These are phyloP conservation scores for Wickerhamomyces sp. DNA, from an alignment of 1,139 yeast species.

Conservation along the genomic window DNA sequence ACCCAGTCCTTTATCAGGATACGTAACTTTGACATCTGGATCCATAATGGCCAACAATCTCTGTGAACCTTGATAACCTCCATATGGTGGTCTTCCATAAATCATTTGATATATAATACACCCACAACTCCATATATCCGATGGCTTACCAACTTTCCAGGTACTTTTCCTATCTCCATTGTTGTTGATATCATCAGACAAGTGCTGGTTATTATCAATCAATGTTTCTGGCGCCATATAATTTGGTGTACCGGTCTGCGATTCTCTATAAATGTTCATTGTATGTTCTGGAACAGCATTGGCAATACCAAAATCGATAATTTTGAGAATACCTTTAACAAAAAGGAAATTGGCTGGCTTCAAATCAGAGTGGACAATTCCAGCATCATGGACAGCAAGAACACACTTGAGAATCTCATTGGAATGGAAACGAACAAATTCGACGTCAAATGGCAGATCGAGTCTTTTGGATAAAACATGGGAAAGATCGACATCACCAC, in stretches of 20 bases:
- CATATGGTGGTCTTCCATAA: conserved; percentile 91
- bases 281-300: conserved; percentile 93
- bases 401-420: conserved; percentile 81
- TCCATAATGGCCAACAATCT: conserved; percentile 82
- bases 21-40: conserved; percentile 73
- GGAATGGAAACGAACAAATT: conserved; percentile 78
- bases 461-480: conserved; percentile 65
- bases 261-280: conserved; percentile 80
- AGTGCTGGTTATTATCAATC: conserved; percentile 37
- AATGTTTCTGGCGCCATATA: conserved; percentile 98
- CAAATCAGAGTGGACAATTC: conserved; percentile 88
- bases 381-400: conserved; percentile 79
- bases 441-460: conserved; percentile 55
- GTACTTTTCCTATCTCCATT: conserved; percentile 34
- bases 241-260: conserved; percentile 93
- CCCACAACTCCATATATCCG: conserved; percentile 98
- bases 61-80: conserved; percentile 71
- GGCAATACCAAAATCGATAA: conserved; percentile 95
- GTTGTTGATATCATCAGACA: conserved; percentile 23
- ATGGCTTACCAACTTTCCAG: conserved; percentile 92
- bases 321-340: conserved; percentile 77
- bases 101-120: conserved; percentile 95
- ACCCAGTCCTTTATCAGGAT: conserved; percentile 59
- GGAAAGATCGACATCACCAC: conserved; percentile 90
- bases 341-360: conserved; percentile 94